phyloP scores from a whole-genome alignment of 768 basidiomycete species.

The Amanita molliuscula region DNA sequence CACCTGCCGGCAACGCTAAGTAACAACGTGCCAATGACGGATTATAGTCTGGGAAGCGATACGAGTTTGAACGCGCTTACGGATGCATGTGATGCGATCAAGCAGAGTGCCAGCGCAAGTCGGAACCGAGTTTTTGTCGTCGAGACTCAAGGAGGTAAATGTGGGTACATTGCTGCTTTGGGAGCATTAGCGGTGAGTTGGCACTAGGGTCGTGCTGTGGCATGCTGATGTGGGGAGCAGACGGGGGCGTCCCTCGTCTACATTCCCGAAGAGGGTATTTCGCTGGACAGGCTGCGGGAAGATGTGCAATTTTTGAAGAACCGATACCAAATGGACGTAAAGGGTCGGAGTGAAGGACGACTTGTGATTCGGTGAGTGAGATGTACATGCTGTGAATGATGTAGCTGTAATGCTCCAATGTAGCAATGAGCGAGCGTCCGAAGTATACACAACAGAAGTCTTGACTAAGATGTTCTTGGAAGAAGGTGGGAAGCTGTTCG shows the following conservation, averaged over 20 bases:
- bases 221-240: constrained; percentile 26
- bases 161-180: constrained; percentile 92
- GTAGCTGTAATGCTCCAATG: constrained; percentile 1
- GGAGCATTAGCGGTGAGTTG: constrained; percentile 85
- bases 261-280: constrained; percentile 86
- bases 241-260: constrained; percentile 90
- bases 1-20: constrained; percentile 95
- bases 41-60: constrained; percentile 91
- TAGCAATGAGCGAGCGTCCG: constrained; percentile 81
- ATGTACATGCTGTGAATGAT: neutral
- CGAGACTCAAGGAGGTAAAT: constrained; percentile 95
- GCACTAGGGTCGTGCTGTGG: neutral
- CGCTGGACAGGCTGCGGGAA: constrained; percentile 64
- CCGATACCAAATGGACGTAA: constrained; percentile 75
- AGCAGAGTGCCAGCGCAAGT: constrained; percentile 95
- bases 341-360: constrained; percentile 88
- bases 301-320: constrained; percentile 87
- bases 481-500: constrained; percentile 87
- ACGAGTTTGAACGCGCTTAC: constrained; percentile 97
- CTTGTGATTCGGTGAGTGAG: constrained; percentile 74
- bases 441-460: constrained; percentile 84
- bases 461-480: constrained; percentile 92
- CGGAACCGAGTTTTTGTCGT: constrained; percentile 95
- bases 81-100: constrained; percentile 96
- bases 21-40: constrained; percentile 97